Base-by-base conservation (phyloP, 2,329 filamentous ascomycete genomes). In the Chrysosporium queenslandicum region DNA sequence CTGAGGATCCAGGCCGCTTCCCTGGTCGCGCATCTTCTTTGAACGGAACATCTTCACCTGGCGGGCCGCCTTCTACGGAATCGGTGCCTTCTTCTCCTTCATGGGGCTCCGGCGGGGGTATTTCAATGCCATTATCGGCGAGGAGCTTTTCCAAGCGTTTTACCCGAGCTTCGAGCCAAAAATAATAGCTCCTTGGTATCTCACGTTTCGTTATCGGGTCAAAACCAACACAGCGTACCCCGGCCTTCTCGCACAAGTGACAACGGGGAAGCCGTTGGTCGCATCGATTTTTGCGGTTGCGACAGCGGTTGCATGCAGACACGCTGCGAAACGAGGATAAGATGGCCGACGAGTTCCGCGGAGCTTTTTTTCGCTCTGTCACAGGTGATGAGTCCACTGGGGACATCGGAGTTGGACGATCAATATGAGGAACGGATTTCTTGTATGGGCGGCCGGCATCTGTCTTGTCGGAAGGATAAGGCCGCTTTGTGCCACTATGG, bases 171-270 rank as follows among this genome's bases (percentile, higher is more conserved):
- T 97, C 91, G 55, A 97, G 82, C 66, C 95, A 97, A 71, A 86
- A 95, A 46, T 97, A 88, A 73, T 97, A 97, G 68, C 80, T 83
- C 69, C 90, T 80, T 46, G 91, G 91, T 54, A 97, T 95, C 71
- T 96, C 89, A 64, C 87, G 83, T 76, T 96, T 96, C 21, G 88
- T 94, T 64, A 96, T 95, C 30, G 91, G 90, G 66, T 97, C 91
- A 68, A 95, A 96, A 57, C 91, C 91, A 47, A 96, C 88, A 67
- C 92, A 97, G 59, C 86, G 84, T 42, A 94, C 87, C 54, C 80
- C 79, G n/a, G 87, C 90, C 72, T 96, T 96, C 67, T 90, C 88
- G 70, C 91, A 97, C 60, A 87, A 87, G 39, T 86, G 84, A 68
- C 91, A 97, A 61, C 86, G 87, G 7, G 91, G 91, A 56, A 97